These are phyloP conservation scores for Dalbergia cultrata DNA, from an alignment of 306 rosid species.

Conservation along the genomic window DNA sequence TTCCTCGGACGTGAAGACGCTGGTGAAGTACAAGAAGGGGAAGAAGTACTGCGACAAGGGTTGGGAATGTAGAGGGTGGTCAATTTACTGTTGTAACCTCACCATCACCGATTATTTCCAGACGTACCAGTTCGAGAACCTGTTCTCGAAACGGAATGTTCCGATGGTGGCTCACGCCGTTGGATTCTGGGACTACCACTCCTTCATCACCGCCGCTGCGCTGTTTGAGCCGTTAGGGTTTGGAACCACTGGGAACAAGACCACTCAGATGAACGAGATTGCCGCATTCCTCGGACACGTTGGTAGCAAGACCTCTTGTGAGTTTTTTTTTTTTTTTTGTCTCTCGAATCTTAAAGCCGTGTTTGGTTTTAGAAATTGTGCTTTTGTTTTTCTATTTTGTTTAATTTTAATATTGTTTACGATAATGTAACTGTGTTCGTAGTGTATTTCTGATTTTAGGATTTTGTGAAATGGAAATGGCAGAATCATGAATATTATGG, in stretches of 20 bases:
- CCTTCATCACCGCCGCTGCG: slow-evolving; percentile 78
- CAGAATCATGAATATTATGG: too few species aligned
- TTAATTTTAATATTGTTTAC: too few species aligned
- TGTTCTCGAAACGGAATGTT: slow-evolving; percentile 74
- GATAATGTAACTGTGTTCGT: too few species aligned
- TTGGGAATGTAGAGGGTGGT: slow-evolving; percentile 86
- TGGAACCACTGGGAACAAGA: slow-evolving; percentile 87
- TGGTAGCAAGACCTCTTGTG: slow-evolving; percentile 87
- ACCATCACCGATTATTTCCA: slow-evolving; percentile 78
- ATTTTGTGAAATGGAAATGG: too few species aligned
- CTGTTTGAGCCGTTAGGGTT: slow-evolving; percentile 80
- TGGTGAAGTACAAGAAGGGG: slow-evolving; percentile 70
- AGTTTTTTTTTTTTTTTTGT: slow-evolving; percentile 12
- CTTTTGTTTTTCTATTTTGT: too few species aligned
- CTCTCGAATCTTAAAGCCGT: background rate
- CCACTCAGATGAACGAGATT: slow-evolving; percentile 80
- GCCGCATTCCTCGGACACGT: slow-evolving; percentile 94
- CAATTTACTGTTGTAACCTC: slow-evolving; percentile 77
- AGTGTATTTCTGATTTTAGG: background rate
- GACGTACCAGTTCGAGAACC: slow-evolving; percentile 87
- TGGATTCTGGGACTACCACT: slow-evolving; percentile 87
- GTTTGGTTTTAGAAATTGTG: too few species aligned
- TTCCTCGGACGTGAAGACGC: slow-evolving; percentile 29
- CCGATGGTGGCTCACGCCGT: slow-evolving; percentile 82
- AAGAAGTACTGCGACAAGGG: slow-evolving; percentile 79